Percentiles rank a stretch among this genome's conserved stretches.
Evolutionary conservation across 73 alveolate genomes (phyloP).

Genomic region (Paraurostyla sp.): DNA sequence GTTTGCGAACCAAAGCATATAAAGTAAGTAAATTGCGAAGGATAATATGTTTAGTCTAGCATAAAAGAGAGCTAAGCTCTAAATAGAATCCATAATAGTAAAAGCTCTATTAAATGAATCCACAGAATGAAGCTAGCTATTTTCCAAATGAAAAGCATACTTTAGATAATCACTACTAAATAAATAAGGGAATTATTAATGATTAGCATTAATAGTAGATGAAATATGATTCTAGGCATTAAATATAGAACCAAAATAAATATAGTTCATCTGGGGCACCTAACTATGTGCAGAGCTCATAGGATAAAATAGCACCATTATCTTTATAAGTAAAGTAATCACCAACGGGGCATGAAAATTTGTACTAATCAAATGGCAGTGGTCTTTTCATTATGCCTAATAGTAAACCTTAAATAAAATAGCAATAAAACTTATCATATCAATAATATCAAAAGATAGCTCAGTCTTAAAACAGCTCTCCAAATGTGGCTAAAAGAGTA

Average conservation of each 20-base stretch:
- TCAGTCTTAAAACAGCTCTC: not conserved
- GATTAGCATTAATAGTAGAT: not conserved
- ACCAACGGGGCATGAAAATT: not conserved
- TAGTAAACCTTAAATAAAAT: not conserved
- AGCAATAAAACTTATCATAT: not conserved
- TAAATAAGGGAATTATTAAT: not conserved
- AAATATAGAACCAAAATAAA: conserved; percentile 22
- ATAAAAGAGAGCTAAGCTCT: not conserved
- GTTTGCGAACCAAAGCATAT: conserved; percentile 20
- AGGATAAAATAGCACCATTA: conserved; percentile 37
- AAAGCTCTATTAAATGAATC: no score
- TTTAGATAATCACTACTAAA: not conserved
- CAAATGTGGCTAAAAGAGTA: not conserved
- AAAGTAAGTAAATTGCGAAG: not conserved
- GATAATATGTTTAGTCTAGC: not conserved
- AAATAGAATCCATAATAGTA: no score
- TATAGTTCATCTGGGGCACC: conserved; percentile 55
- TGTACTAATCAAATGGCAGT: not conserved
- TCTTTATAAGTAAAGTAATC: not conserved
- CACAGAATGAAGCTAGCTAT: no score
- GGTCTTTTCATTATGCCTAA: not conserved
- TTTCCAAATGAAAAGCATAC: not conserved
- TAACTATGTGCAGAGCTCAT: conserved; percentile 20
- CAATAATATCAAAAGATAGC: not conserved
- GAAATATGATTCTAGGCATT: conserved; percentile 39